Conservation (phyloP, 305 asterid species). For the Lippia alba region DNA sequence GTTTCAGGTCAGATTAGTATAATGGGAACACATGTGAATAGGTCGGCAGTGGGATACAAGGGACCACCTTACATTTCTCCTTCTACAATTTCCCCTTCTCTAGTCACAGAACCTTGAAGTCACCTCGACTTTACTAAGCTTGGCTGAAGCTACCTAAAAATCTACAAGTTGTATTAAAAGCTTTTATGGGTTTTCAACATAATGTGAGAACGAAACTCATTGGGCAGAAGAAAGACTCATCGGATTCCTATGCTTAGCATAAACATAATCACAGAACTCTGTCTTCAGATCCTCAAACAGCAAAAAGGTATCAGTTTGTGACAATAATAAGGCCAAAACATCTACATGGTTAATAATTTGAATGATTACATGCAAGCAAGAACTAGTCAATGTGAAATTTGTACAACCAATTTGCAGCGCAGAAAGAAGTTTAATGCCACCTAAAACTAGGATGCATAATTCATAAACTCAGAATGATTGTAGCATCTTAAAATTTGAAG, state of each 20-base stretch:
- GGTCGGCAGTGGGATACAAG: not conserved
- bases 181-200: not conserved
- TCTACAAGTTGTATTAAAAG: not conserved
- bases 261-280: not conserved
- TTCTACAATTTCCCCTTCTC: not conserved
- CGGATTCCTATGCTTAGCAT: not conserved
- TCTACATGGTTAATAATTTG: not conserved
- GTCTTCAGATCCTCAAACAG: slow-evolving; percentile 2
- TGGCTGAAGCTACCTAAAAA: not conserved
- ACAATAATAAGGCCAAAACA: not conserved
- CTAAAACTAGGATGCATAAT: not conserved
- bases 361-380: not conserved
- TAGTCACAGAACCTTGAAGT: not conserved
- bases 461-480: not conserved
- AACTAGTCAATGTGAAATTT: slow-evolving; percentile 2
- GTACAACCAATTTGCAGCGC: slow-evolving; percentile 7
- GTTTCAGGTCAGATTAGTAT: too few species aligned
- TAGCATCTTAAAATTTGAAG: not conserved
- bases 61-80: slow-evolving; percentile 1
- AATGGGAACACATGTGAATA: too few species aligned
- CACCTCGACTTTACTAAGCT: not conserved
- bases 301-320: not conserved
- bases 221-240: not conserved
- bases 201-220: not conserved
- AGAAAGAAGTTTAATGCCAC: not conserved